phyloP scores from a whole-genome alignment of 2,329 filamentous ascomycete genomes.

The Fusarium proliferatum region DNA sequence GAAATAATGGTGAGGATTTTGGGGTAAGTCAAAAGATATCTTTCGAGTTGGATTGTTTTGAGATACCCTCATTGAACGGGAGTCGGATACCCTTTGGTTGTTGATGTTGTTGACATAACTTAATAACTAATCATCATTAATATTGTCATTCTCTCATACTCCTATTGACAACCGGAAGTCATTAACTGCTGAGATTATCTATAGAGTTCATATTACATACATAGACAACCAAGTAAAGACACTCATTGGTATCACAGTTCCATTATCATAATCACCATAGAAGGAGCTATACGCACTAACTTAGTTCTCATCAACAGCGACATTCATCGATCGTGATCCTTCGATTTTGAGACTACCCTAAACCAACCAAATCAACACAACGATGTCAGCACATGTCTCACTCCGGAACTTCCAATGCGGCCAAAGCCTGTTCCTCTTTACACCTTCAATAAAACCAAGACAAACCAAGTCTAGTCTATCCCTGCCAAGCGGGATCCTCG shows the following conservation, averaged over 20 bases:
- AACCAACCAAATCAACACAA: neutral
- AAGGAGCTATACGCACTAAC: no score
- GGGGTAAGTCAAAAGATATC: neutral
- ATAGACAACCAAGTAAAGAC: neutral
- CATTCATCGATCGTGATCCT: neutral
- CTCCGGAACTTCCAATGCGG: neutral
- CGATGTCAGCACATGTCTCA: slow-evolving; percentile 4
- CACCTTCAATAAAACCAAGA: slow-evolving; percentile 1
- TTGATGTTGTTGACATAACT: neutral
- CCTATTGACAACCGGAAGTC: neutral
- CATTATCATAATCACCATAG: neutral
- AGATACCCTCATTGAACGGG: slow-evolving; percentile 41
- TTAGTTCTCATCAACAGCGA: neutral
- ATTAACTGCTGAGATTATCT: neutral
- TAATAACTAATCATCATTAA: slow-evolving; percentile 31
- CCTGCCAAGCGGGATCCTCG: neutral
- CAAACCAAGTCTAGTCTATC: neutral
- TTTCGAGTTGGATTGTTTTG: neutral
- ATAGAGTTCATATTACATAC: neutral
- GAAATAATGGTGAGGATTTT: neutral
- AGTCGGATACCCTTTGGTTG: slow-evolving; percentile 28
- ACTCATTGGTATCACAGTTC: neutral
- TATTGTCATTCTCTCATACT: neutral
- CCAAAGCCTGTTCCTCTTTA: neutral
- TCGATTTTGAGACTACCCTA: neutral